Evolutionary conservation across 441 rosid genomes (phyloP).

Genomic region (Eruca vesicaria): DNA sequence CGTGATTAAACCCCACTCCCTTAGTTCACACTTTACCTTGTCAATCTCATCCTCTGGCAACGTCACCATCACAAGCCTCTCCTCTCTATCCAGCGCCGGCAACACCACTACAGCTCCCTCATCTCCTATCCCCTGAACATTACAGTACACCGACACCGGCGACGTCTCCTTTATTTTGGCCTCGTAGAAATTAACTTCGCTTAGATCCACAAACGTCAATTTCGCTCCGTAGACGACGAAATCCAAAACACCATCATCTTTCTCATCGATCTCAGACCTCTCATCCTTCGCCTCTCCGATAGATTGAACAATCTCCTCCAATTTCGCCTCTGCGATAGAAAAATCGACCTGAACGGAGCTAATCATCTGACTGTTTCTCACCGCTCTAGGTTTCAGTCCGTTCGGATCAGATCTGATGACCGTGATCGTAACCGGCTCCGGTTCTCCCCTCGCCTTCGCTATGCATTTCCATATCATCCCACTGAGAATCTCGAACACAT

Average conservation of each 20-base stretch:
- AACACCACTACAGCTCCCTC: constrained; percentile 55
- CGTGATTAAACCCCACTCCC: constrained; percentile 15
- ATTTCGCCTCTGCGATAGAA: constrained; percentile 28
- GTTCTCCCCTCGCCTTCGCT: constrained; percentile 41
- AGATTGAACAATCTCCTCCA: constrained; percentile 30
- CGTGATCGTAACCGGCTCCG: constrained; percentile 33
- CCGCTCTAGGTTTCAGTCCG: constrained; percentile 12
- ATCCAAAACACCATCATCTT: too few species aligned
- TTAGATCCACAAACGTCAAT: constrained; percentile 65
- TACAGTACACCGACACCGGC: constrained; percentile 46
- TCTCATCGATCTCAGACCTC: constrained; percentile 41
- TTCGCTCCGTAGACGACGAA: constrained; percentile 62
- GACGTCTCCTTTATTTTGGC: constrained; percentile 36
- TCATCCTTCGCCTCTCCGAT: constrained; percentile 37
- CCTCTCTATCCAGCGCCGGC: constrained; percentile 35
- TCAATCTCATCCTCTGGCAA: constrained; percentile 43
- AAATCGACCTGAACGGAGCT: constrained; percentile 38
- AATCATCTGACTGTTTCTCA: constrained; percentile 41
- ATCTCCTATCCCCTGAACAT: constrained; percentile 62
- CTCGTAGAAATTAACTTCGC: constrained; percentile 42
- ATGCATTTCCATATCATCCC: constrained; percentile 63
- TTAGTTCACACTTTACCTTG: constrained; percentile 48
- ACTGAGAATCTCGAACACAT: constrained; percentile 47
- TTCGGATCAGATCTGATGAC: constrained; percentile 48
- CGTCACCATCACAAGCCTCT: constrained; percentile 48